phyloP scores from a whole-genome alignment of 768 basidiomycete species.

The Mycena albidolilacea region DNA sequence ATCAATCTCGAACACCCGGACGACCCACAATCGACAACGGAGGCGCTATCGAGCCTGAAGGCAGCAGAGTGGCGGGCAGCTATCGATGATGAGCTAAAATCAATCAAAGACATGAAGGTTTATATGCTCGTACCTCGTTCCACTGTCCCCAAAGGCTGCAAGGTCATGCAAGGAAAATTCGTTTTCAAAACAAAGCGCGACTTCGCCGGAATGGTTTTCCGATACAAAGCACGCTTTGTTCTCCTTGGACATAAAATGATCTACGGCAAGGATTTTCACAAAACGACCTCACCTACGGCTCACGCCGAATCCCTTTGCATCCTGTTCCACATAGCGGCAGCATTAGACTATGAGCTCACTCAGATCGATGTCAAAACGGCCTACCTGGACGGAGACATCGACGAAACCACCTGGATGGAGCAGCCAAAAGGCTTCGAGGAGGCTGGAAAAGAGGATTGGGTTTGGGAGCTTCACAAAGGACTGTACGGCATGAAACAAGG shows the following conservation, averaged over 20 bases:
- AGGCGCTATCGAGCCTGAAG: slow-evolving; percentile 16
- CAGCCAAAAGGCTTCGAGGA: too few species aligned
- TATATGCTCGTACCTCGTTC: slow-evolving; percentile 42
- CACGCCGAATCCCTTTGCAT: too few species aligned
- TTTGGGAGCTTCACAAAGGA: too few species aligned
- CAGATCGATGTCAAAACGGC: too few species aligned
- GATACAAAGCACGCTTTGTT: slow-evolving; percentile 57
- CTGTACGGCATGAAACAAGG: too few species aligned
- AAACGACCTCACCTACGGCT: slow-evolving; percentile 9
- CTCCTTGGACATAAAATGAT: slow-evolving; percentile 59
- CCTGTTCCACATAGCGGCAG: too few species aligned
- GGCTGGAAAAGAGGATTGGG: too few species aligned
- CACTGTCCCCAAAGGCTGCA: slow-evolving; percentile 36
- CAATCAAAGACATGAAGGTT: too few species aligned
- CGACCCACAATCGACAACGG: neutral
- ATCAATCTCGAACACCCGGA: slow-evolving; percentile 7
- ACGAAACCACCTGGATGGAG: too few species aligned
- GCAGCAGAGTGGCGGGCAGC: neutral
- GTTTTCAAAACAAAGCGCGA: slow-evolving; percentile 52
- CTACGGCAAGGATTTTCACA: slow-evolving; percentile 57
- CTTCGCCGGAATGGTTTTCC: slow-evolving; percentile 43
- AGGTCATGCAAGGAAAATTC: slow-evolving; percentile 49
- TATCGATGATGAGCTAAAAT: too few species aligned
- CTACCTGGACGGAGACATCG: too few species aligned
- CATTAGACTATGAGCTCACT: too few species aligned